phyloP scores from a whole-genome alignment of 2,329 filamentous ascomycete species.

The Fusarium pseudograminearum region DNA sequence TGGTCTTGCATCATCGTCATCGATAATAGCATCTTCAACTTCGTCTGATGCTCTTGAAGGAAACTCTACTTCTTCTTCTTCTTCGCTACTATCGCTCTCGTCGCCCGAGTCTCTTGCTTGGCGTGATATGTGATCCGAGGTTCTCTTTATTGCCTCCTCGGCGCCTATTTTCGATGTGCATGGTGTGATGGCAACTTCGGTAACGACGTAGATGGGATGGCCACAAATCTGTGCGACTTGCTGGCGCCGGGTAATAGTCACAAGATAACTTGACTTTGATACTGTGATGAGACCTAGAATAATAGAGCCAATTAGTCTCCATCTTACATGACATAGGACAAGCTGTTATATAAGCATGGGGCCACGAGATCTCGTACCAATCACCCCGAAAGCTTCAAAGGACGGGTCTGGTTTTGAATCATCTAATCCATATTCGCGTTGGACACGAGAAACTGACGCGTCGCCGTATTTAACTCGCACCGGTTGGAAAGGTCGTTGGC shows the following conservation, averaged over 20 bases:
- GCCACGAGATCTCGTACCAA: slow-evolving; percentile 58
- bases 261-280: slow-evolving; percentile 82
- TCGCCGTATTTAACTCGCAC: slow-evolving; percentile 79
- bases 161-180: slow-evolving; percentile 82
- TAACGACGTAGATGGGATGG: slow-evolving; percentile 85
- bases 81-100: slow-evolving; percentile 62
- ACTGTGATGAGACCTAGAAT: slow-evolving; percentile 82
- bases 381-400: slow-evolving; percentile 71
- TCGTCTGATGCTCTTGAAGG: slow-evolving; percentile 56
- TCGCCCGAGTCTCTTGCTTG: slow-evolving; percentile 56
- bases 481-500: slow-evolving; percentile 66
- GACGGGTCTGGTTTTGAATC: slow-evolving; percentile 59
- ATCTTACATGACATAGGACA: slow-evolving; percentile 22
- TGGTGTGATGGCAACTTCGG: slow-evolving; percentile 91
- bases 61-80: slow-evolving; percentile 62
- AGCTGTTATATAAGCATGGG: slow-evolving; percentile 21
- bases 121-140: slow-evolving; percentile 59
- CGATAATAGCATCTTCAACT: slow-evolving; percentile 56
- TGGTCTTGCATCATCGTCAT: slow-evolving; percentile 51
- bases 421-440: slow-evolving; percentile 61
- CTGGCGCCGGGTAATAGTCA: slow-evolving; percentile 86
- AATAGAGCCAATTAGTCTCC: slow-evolving; percentile 17
- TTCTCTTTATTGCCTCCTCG: slow-evolving; percentile 74
- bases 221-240: slow-evolving; percentile 90
- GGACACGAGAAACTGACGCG: slow-evolving; percentile 58